Percentiles rank a stretch among this genome's conserved stretches.
Evolutionary conservation across 768 basidiomycete genomes (phyloP).

Genomic region (Baorangia bicolor): DNA sequence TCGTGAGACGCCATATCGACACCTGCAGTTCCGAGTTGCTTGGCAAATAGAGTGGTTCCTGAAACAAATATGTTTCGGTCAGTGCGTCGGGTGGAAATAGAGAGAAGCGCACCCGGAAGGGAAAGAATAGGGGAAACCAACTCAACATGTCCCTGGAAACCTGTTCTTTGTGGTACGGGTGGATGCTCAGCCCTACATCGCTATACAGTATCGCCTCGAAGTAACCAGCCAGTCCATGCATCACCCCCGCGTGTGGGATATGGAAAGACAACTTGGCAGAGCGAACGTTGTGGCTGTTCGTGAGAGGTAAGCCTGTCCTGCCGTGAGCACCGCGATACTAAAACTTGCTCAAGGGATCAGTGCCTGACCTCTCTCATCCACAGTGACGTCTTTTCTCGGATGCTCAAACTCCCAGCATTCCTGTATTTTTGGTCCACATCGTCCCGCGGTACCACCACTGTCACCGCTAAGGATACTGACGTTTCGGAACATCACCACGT

Average conservation of each 20-base stretch:
- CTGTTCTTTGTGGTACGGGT: conserved; percentile 82
- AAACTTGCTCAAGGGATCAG: background rate
- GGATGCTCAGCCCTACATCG: conserved; percentile 90
- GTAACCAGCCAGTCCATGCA: conserved; percentile 95
- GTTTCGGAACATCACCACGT: conserved; percentile 98
- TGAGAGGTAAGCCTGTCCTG: conserved; percentile 73
- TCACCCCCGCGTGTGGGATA: conserved; percentile 90
- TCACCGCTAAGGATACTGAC: conserved; percentile 86
- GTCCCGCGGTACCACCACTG: conserved; percentile 55
- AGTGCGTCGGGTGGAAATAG: background rate
- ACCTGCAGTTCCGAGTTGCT: conserved; percentile 90
- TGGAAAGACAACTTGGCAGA: conserved; percentile 84
- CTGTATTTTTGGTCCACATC: conserved; percentile 83
- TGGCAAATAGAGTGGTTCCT: conserved; percentile 95
- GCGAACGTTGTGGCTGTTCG: conserved; percentile 95
- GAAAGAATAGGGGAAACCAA: conserved; percentile 99
- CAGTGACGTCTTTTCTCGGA: conserved; percentile 75
- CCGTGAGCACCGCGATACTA: conserved; percentile 10
- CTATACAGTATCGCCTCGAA: conserved; percentile 94
- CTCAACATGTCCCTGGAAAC: conserved; percentile 97
- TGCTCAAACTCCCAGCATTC: conserved; percentile 99
- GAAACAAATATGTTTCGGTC: background rate
- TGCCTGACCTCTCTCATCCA: conserved; percentile 65
- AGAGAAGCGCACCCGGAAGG: conserved; percentile 65
- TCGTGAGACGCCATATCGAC: conserved; percentile 91